Conservation (phyloP, 306 rosid species). For the Hippophae gyantsensis region DNA sequence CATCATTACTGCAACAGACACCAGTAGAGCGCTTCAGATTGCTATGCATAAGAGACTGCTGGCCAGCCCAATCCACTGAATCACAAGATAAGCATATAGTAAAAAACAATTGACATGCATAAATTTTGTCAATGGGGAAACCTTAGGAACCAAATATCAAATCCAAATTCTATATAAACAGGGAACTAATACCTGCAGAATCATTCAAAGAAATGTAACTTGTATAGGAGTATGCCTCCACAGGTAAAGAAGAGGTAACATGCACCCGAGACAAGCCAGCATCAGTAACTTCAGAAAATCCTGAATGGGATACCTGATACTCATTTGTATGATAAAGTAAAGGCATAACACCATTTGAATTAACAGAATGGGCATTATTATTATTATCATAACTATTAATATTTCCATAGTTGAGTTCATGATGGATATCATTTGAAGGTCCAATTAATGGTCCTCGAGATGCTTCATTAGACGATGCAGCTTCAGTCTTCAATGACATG, state of each 20-base stretch:
- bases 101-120: constrained; percentile 7
- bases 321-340: constrained; percentile 78
- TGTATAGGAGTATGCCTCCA: constrained; percentile 29
- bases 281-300: constrained; percentile 30
- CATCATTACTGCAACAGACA: constrained; percentile 1
- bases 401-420: constrained; percentile 56
- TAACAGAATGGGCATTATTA: constrained; percentile 43
- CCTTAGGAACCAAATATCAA: constrained; percentile 3
- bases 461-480: constrained; percentile 24
- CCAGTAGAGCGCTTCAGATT: constrained; percentile 29
- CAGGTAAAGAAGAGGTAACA: constrained; percentile 24
- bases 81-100: constrained; percentile 19
- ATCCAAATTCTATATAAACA: constrained; percentile 11
- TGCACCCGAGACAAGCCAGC: constrained; percentile 25
- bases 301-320: constrained; percentile 81
- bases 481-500: constrained; percentile 26
- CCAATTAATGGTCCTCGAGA: constrained; percentile 27
- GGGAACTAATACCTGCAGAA: constrained; percentile 34
- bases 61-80: constrained; percentile 35
- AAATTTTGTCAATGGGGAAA: too few species aligned
- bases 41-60: constrained; percentile 22
- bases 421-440: constrained; percentile 86
- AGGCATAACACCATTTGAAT: constrained; percentile 57
- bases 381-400: constrained; percentile 54
- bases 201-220: constrained; percentile 24